Base-by-base conservation (phyloP, 768 basidiomycete species). In the Serendipita indica region DNA sequence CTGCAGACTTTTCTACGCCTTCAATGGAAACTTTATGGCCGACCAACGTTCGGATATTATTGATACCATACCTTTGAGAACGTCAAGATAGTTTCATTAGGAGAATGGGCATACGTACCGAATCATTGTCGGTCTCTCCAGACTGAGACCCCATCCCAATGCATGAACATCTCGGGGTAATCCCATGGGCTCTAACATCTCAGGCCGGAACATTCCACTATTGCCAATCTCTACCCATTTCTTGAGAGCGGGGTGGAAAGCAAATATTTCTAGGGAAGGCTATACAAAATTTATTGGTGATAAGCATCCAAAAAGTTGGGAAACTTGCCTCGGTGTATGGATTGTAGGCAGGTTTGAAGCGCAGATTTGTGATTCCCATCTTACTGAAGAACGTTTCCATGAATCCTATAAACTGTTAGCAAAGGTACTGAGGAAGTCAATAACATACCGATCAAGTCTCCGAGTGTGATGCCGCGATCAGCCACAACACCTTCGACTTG, bases 401-500 rank as follows among this genome's bases (percentile, higher is more conserved):
- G 75, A 99, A 98, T 12, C 94, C 92, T 92, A 62, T 57, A 41
- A 14, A 33, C 13, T 52, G 25, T 35, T 35, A 37, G 22, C 32
- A 18, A 22, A 7, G 5, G n/a, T 7, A 6, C 41, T 18, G 5
- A 6, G 18, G 7, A 5, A 6, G n/a, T 18, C n/a, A 25, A 43
- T 25, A 2, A 69, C 77, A 45, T 63, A 90, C 92, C 93, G 63
- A 99, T 97, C 61, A 99, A 75, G 69, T 98, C 92, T 16, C 91
- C 94, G 27, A 99, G 74, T 1, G 94, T 98, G 60, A 99, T 72
- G 54, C 83, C 82, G 63, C 83, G 81, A 71, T 99, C 96, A 7
- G 96, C 96, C 27, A 99, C 91, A 45, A 99, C 96, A 56, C 96
- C 96, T 70, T 99, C 96, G n/a, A 99, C 96, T 72, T 99, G 96